These are phyloP conservation scores for Tricholoma sp. DNA, from an alignment of 768 basidiomycete species.

Conservation along the genomic window DNA sequence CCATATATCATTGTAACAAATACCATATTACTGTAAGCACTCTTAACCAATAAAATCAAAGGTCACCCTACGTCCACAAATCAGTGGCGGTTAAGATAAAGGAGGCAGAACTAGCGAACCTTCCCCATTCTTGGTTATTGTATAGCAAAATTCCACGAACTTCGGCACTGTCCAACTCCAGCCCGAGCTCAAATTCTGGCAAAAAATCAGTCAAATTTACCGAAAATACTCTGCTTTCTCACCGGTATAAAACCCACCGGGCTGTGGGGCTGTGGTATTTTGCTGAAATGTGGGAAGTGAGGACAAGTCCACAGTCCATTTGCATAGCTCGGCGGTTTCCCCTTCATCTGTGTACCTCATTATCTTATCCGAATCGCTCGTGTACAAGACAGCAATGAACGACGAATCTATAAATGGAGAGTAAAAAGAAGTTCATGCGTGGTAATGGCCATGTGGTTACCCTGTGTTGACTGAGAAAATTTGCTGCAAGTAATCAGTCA, in stretches of 20 bases:
- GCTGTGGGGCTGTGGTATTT: constrained; percentile 51
- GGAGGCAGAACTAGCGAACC: constrained; percentile 41
- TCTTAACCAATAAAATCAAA: constrained; percentile 43
- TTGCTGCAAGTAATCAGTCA: constrained; percentile 41
- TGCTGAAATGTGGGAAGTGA: constrained; percentile 75
- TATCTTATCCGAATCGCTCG: constrained; percentile 65
- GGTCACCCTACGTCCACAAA: constrained; percentile 31
- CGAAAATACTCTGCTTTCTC: constrained; percentile 13
- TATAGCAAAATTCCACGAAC: constrained; percentile 77
- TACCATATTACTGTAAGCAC: background rate
- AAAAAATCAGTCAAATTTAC: constrained; percentile 7
- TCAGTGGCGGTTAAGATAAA: constrained; percentile 11
- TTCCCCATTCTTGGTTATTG: constrained; percentile 76
- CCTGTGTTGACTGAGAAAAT: constrained; percentile 63
- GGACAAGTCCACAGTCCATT: constrained; percentile 84
- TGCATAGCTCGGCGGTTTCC: constrained; percentile 68
- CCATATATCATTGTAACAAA: background rate
- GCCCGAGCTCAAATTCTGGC: constrained; percentile 76
- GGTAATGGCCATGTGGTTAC: constrained; percentile 16
- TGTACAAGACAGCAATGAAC: constrained; percentile 80
- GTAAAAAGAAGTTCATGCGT: background rate
- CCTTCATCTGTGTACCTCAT: constrained; percentile 88
- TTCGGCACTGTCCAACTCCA: constrained; percentile 83
- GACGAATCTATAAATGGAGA: constrained; percentile 50
- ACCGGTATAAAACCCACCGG: constrained; percentile 78